Base-by-base conservation (phyloP, 495 filamentous ascomycete species). In the Talaromyces liani region DNA sequence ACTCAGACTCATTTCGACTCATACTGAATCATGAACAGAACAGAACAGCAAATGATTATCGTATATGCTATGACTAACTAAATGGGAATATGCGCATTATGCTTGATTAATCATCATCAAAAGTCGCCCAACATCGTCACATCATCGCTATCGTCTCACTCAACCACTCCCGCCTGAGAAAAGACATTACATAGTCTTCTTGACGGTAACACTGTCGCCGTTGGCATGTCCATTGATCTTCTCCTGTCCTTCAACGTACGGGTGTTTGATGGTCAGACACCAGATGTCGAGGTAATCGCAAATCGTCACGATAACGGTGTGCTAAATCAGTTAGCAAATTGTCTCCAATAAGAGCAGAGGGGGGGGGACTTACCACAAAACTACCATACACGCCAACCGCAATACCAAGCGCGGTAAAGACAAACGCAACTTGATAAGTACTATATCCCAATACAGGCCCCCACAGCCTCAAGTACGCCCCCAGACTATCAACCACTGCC, bases 231-330 rank as follows among this genome's bases (percentile, higher is more conserved):
- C 71, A 60, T 74, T 73, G 9, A 64, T 39, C 4, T 64, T 51
- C 39, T 71, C 65, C 39, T 67, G 69, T 39, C 69, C 74, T 56
- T 77, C 76, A 25, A 71, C 66, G 51, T 72, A 74, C 1, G 77
- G 77, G 62, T 80, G 87, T 81, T 98, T 98, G 73, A 98, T 98
- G 0, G 89, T 96, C 74, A 98, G 79, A 70, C 94, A 98, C 91
- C 91, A 97, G 69, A 98, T 98, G 73, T 98, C 94, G 62, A 97
- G 81, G 72, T 96, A 95, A 70, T 98, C 94, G 72, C 94, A 98
- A 69, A 98, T 98, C 25, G 92, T 93, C 10, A 92, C 90, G 65
- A 98, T 95, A 33, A 98, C 91, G 73, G 97, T 94, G 54, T 90
- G 77, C 84, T 87, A 62, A 14, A 58, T 51, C 31, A 55, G 36